phyloP scores from a whole-genome alignment of 371 early-diverging fungal genomes.

The Mucor plumbeus region DNA sequence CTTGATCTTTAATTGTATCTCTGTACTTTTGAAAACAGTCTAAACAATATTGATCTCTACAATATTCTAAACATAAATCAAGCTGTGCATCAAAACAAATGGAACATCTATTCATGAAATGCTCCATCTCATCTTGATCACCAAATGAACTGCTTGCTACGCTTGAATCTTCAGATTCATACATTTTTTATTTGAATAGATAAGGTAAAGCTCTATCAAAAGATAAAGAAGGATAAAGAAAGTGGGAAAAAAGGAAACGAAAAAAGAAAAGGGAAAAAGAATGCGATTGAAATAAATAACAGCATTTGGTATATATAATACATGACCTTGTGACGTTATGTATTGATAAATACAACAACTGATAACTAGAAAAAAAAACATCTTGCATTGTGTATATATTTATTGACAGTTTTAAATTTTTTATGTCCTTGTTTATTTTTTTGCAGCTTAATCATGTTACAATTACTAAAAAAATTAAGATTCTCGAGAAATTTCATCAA shows the following conservation, averaged over 20 bases:
- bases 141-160: conserved; percentile 24
- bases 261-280: background rate
- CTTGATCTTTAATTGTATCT: background rate
- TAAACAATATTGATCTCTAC: conserved; percentile 61
- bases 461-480: background rate
- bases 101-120: conserved; percentile 59
- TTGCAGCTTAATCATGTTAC: background rate
- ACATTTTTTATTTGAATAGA: conserved; percentile 10
- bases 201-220: background rate
- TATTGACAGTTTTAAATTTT: background rate
- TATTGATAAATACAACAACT: conserved; percentile 4
- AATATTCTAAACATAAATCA: conserved; percentile 61
- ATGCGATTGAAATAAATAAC: background rate
- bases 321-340: conserved; percentile 10
- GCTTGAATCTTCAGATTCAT: conserved; percentile 21
- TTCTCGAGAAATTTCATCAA: background rate
- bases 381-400: background rate
- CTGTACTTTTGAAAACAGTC: conserved; percentile 60
- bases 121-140: conserved; percentile 50
- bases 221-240: background rate
- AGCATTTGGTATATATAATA: background rate
- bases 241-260: background rate
- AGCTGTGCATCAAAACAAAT: conserved; percentile 65
- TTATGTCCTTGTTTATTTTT: background rate
- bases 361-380: background rate